Evolutionary conservation across 768 basidiomycete species (phyloP).

Genomic region (Leccinum truebloodii): DNA sequence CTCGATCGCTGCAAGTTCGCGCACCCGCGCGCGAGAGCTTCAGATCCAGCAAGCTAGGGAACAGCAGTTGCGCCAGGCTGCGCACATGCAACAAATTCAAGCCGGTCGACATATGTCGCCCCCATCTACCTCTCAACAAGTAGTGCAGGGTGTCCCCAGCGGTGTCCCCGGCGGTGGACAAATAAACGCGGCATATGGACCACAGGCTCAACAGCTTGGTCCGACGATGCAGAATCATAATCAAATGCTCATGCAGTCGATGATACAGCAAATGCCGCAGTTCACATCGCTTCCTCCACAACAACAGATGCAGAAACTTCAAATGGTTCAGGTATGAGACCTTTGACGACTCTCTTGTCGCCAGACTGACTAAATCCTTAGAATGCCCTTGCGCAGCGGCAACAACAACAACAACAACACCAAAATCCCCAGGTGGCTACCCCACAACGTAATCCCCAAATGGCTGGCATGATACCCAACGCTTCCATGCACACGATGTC

Average conservation of each 20-base stretch:
- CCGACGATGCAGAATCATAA: constrained; percentile 52
- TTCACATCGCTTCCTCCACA: constrained; percentile 53
- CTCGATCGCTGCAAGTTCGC: constrained; percentile 34
- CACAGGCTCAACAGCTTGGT: constrained; percentile 44
- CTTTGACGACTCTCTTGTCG: not conserved
- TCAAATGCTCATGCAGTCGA: constrained; percentile 60
- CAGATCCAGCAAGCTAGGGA: constrained; percentile 39
- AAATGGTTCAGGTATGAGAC: constrained; percentile 48
- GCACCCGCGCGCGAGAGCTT: constrained; percentile 36
- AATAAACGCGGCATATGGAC: constrained; percentile 27
- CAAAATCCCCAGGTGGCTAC: constrained; percentile 26
- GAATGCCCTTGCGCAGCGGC: constrained; percentile 25
- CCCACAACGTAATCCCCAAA: constrained; percentile 30
- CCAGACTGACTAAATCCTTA: constrained; percentile 14
- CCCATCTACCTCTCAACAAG: constrained; percentile 29
- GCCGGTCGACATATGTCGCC: constrained; percentile 46
- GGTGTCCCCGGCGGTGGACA: constrained; percentile 18
- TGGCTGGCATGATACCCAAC: constrained; percentile 33
- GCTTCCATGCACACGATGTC: constrained; percentile 26
- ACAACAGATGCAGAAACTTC: constrained; percentile 62
- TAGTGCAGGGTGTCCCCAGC: constrained; percentile 17
- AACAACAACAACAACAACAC: constrained; percentile 34
- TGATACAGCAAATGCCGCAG: constrained; percentile 50
- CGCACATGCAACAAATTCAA: constrained; percentile 38
- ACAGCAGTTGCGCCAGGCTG: constrained; percentile 36